A percentile compares a stretch with the other conserved stretches of the same genome.
Evolutionary conservation across 1,139 yeast species (phyloP).

Genomic region (Candida albicans): DNA sequence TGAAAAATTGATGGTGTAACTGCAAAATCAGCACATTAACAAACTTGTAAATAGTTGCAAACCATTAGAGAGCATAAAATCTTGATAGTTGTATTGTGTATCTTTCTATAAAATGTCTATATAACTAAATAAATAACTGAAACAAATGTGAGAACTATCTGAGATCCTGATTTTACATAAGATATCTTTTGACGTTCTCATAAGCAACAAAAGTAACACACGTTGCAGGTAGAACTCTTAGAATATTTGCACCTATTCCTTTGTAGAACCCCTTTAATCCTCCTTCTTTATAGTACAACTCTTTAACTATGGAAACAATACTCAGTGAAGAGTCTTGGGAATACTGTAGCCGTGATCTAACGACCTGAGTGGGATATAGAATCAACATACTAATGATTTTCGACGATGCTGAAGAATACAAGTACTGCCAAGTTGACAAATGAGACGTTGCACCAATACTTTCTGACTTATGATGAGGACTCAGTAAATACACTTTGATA

Average conservation of each 20-base stretch:
- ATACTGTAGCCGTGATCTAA: conserved; percentile 75
- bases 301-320: conserved; percentile 21
- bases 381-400: conserved; percentile 67
- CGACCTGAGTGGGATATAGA: conserved; percentile 84
- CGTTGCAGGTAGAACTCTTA: conserved; percentile 72
- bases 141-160: neutral
- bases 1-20: conserved; percentile 4
- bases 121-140: neutral
- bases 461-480: neutral
- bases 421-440: conserved; percentile 55
- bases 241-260: conserved; percentile 63
- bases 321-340: conserved; percentile 17
- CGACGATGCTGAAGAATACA: conserved; percentile 64
- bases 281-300: conserved; percentile 39
- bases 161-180: conserved; percentile 2
- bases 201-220: conserved; percentile 69
- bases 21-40: too few relatives aligned
- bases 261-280: conserved; percentile 69
- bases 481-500: neutral
- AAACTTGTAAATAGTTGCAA: too few relatives aligned
- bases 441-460: too few relatives aligned
- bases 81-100: neutral
- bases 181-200: conserved; percentile 42
- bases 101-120: neutral
- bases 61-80: too few relatives aligned